A percentile compares a stretch with the other conserved stretches of the same genome.
phyloP scores from a whole-genome alignment of 2,329 filamentous ascomycete species.

The Alternaria sp. region DNA sequence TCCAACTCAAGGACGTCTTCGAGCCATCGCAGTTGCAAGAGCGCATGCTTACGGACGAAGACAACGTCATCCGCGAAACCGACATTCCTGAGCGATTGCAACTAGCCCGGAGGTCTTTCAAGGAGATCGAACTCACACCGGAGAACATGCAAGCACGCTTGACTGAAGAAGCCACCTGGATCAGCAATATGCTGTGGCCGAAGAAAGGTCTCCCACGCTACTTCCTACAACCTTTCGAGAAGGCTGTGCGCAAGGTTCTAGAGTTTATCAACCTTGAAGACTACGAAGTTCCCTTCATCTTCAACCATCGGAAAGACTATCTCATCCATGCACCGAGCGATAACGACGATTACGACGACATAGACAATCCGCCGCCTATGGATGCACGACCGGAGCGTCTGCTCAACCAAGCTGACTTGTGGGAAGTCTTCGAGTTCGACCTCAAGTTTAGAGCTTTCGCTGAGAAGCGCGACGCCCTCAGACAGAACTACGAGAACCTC shows the following conservation, averaged over 20 bases:
- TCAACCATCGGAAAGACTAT: slow-evolving; percentile 97
- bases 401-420: slow-evolving; percentile 89
- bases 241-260: slow-evolving; percentile 87
- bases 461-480: slow-evolving; percentile 87
- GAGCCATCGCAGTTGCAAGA: slow-evolving; percentile 94
- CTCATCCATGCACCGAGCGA: slow-evolving; percentile 84
- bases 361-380: slow-evolving; percentile 74
- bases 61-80: slow-evolving; percentile 85
- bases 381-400: slow-evolving; percentile 84
- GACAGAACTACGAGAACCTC: slow-evolving; percentile 78
- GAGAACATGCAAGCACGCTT: slow-evolving; percentile 71
- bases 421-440: slow-evolving; percentile 93
- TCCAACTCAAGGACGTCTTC: slow-evolving; percentile 97
- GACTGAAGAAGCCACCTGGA: slow-evolving; percentile 90
- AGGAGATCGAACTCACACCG: slow-evolving; percentile 77
- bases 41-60: slow-evolving; percentile 93
- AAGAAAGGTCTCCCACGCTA: slow-evolving; percentile 80
- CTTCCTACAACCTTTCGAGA: slow-evolving; percentile 82
- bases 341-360: slow-evolving; percentile 65
- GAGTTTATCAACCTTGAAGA: slow-evolving; percentile 96
- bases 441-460: slow-evolving; percentile 93
- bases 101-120: slow-evolving; percentile 87
- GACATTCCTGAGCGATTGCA: slow-evolving; percentile 97
- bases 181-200: slow-evolving; percentile 86
- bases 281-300: slow-evolving; percentile 96